Conservation (phyloP, 495 filamentous ascomycete genomes). For the Hamigera avellanea region DNA sequence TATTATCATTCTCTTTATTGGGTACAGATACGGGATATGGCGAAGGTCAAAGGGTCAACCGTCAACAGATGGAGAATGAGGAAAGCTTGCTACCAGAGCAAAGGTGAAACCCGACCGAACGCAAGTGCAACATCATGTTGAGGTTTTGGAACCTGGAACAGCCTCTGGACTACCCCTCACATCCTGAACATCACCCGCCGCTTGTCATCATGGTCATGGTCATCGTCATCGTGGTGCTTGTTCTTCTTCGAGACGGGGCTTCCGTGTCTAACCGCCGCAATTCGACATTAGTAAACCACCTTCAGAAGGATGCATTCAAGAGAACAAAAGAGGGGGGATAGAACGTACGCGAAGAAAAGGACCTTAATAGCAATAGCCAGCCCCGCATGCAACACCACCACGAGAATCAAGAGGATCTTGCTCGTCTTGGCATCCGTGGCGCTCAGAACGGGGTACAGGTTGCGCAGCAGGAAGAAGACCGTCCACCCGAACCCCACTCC, state of each 20-base stretch:
- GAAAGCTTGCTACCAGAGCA: constrained; percentile 4
- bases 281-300: constrained; percentile 3
- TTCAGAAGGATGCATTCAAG: constrained; percentile 1
- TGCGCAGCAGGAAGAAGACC: constrained; percentile 78
- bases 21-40: background rate
- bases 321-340: background rate
- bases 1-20: background rate
- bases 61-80: background rate
- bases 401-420: constrained; percentile 73
- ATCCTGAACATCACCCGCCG: constrained; percentile 19
- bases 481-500: constrained; percentile 79
- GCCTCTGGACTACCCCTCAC: background rate
- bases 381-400: constrained; percentile 75
- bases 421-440: constrained; percentile 87
- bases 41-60: background rate
- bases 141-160: no score
- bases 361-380: constrained; percentile 89
- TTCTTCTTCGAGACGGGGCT: constrained; percentile 51
- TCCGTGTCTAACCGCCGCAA: constrained; percentile 31
- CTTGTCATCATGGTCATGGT: constrained; percentile 18
- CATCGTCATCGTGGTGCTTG: constrained; percentile 14
- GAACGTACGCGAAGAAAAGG: constrained; percentile 74
- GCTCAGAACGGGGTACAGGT: constrained; percentile 86
- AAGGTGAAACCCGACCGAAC: background rate
- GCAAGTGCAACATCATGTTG: background rate